phyloP scores from a whole-genome alignment of 495 filamentous ascomycete genomes.

The Ascodesmis nigricans region DNA sequence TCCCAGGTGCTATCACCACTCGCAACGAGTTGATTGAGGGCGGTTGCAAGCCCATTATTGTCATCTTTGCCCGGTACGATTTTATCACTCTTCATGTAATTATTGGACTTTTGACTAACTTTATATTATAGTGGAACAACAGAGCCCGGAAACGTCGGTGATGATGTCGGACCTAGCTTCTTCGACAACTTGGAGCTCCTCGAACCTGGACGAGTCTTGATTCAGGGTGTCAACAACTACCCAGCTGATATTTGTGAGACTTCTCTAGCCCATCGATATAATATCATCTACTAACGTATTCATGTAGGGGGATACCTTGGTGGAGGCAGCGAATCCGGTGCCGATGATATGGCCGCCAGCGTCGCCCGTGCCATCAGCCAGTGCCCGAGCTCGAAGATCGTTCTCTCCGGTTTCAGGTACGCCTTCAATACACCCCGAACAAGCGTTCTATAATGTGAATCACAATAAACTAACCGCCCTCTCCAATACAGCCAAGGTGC shows the following conservation, averaged over 20 bases:
- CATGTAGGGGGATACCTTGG: slow-evolving; percentile 26
- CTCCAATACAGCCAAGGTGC: slow-evolving; percentile 13
- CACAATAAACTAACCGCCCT: background rate
- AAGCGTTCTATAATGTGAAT: background rate
- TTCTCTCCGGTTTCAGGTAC: slow-evolving; percentile 39
- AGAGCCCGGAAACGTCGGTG: slow-evolving; percentile 15
- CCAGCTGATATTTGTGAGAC: slow-evolving; percentile 8
- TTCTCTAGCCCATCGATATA: background rate
- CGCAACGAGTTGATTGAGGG: slow-evolving; percentile 11
- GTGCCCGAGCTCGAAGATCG: slow-evolving; percentile 38
- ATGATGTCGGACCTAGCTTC: slow-evolving; percentile 12
- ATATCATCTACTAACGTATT: background rate
- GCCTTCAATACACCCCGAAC: slow-evolving; percentile 13
- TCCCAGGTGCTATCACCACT: slow-evolving; percentile 6
- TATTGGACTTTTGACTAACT: background rate
- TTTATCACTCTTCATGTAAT: background rate
- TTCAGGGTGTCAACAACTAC: slow-evolving; percentile 16
- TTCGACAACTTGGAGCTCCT: slow-evolving; percentile 4
- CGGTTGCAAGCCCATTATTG: slow-evolving; percentile 9
- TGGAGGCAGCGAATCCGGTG: slow-evolving; percentile 27
- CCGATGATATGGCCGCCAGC: slow-evolving; percentile 28
- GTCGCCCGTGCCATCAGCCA: slow-evolving; percentile 27
- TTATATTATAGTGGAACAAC: slow-evolving; percentile 5
- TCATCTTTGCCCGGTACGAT: slow-evolving; percentile 14
- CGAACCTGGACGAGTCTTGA: slow-evolving; percentile 4